Base-by-base conservation (phyloP, 768 basidiomycete species). In the Hirschioporus abietinus region DNA sequence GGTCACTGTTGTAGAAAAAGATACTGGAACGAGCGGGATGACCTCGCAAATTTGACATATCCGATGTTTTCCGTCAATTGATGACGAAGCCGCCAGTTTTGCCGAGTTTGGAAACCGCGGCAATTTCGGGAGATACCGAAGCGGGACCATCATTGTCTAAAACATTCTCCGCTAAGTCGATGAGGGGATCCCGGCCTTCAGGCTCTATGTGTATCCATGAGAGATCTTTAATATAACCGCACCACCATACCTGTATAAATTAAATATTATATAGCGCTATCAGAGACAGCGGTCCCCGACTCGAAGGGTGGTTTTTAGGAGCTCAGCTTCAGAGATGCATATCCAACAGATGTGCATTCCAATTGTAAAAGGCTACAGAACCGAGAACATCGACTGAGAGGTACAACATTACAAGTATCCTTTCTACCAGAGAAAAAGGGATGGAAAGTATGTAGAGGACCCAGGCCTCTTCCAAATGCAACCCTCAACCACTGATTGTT, bases 151-250 rank as follows among this genome's bases (percentile, higher is more conserved):
- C n/a, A n/a, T 76, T 66, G 27, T 69, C 70, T 35, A 77, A 74
- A 1, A 71, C 73, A 24, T 79, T 72, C 64, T 81, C 77, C 20
- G 78, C 71, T 24, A 74, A 63, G 34, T 60, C 63, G 0, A 82
- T 75, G 64, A 80, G 71, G 27, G 72, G 68, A 52, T 81, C 79
- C 18, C 76, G 71, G 35, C 74, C 74, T 23, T 68, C 71, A 52
- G 69, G 74, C 10, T 52, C 42, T 6, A 79, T 76, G 78, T 73
- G 64, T 78, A 80, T 20, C 82, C 81, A 69, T 81, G 81, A 0
- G 80, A 74, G 57, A 80, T 75, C 66, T 78, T 77, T 63, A 80
- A 65, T 12, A 78, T 75, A 8, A 78, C 70, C 9, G 77, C 75
- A 24, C 75, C 78, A 17, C 78, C 75, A 68, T 76, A 75, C 52